Base-by-base conservation (phyloP, 495 filamentous ascomycete genomes). In the Tuber aestivum region DNA sequence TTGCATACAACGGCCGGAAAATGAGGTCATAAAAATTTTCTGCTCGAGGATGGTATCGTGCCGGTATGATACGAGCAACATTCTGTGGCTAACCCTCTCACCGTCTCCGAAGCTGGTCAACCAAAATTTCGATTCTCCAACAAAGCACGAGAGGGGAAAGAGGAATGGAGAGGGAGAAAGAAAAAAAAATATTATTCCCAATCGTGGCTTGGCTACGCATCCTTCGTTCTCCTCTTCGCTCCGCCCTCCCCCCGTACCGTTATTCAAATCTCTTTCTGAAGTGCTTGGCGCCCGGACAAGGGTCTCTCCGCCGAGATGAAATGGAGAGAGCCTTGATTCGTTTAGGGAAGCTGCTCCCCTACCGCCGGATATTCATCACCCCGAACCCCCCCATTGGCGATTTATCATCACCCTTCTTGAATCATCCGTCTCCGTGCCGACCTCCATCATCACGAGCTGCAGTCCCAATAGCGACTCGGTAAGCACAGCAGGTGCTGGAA, bases 361-460 rank as follows among this genome's bases (percentile, higher is more conserved):
- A 42, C 68, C 35, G 5, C 76, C 78, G 78, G 78, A 70, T 79
- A 79, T 71, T 70, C 45, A 70, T 79, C 77, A 76, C 41, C 45
- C 77, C 77, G 78, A 79, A 65, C 77, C 78, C 78, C 72, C 75
- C 8, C 48, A 32, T 61, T 61, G 70, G 70, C 70, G 72, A 78
- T 75, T 78, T 76, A 73, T 75, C 76, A 78, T 72, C 76, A 65
- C 18, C 73, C 69, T 48, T 70, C 41, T 79, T 40, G 38, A 40
- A 40, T 40, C 38, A 40, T 40, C 76, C 70, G 69, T 68, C 41
- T 79, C 78, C 70, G 72, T 65, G 35, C 73, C 77, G 45, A 73
- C 61, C 10, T 61, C 50, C 50, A 5, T 27, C 50, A 3, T 14
- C 72, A 48, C 37, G 10, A 65, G 21, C 10, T 72, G 38, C 7